Conservation (phyloP, 163 green algal genomes). For the Coccomyxa subellipsoidea region DNA sequence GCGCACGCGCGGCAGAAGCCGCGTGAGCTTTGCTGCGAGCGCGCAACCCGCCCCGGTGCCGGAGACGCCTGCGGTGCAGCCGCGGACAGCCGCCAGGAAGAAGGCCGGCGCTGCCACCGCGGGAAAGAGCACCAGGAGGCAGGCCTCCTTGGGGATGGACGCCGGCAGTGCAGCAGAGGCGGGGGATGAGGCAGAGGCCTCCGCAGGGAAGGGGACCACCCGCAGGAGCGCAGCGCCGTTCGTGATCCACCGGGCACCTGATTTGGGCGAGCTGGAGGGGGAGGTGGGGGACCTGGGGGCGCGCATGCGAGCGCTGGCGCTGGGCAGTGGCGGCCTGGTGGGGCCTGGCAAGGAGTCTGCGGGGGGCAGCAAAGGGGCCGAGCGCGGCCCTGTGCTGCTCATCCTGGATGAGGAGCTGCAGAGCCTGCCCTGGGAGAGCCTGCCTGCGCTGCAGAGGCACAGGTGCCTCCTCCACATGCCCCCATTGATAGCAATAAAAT, state of each 20-base stretch:
- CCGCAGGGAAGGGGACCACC: no score
- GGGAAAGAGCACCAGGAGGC: not conserved
- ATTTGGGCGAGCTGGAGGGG: not conserved
- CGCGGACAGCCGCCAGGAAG: not conserved
- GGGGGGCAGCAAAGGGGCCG: not conserved
- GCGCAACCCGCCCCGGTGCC: not conserved
- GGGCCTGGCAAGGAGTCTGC: not conserved
- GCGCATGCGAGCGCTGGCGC: not conserved
- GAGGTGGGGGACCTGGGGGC: not conserved
- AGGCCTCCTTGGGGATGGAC: not conserved
- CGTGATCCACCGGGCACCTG: not conserved
- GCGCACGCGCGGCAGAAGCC: not conserved
- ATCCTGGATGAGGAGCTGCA: conserved; percentile 63
- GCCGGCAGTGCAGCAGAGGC: not conserved
- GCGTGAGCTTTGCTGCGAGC: not conserved
- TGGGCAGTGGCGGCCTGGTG: not conserved
- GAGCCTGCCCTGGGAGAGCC: conserved; percentile 75
- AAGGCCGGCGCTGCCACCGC: not conserved
- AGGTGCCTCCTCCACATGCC: conserved; percentile 26
- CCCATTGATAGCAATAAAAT: no score
- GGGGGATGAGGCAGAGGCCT: no score
- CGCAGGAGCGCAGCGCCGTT: not conserved
- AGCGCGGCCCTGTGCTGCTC: conserved; percentile 49
- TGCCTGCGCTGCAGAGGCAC: conserved; percentile 35
- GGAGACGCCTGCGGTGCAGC: not conserved